Percentiles rank a stretch among this genome's conserved stretches.
These are phyloP conservation scores for Colletotrichum phormii DNA, from an alignment of 2,329 filamentous ascomycete species.

Conservation along the genomic window DNA sequence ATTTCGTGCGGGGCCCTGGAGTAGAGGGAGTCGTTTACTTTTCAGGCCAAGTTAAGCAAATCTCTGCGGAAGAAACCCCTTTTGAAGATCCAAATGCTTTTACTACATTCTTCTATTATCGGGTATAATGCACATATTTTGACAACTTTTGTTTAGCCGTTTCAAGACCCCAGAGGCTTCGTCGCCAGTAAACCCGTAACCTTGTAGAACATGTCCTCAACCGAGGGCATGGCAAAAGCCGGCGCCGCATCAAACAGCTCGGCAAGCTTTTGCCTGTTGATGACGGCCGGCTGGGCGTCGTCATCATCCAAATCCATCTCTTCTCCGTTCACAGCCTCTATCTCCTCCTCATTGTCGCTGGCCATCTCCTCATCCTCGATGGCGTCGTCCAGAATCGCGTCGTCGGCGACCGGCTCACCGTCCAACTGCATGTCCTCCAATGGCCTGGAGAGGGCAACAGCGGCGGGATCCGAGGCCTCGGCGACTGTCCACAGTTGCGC, in stretches of 20 bases:
- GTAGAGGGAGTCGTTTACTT: background rate
- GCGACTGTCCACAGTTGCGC: conserved; percentile 76
- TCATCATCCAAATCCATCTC: conserved; percentile 61
- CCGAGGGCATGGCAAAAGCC: conserved; percentile 75
- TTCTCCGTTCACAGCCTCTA: conserved; percentile 51
- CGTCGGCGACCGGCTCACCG: conserved; percentile 39
- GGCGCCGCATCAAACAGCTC: conserved; percentile 78
- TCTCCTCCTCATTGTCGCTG: conserved; percentile 56
- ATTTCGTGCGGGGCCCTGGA: too few relatives aligned
- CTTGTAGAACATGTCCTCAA: conserved; percentile 81
- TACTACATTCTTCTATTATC: conserved; percentile 31
- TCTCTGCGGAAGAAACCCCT: background rate
- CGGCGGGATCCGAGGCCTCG: conserved; percentile 68
- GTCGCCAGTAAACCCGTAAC: conserved; percentile 74
- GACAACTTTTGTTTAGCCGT: conserved; percentile 24
- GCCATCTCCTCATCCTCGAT: conserved; percentile 54
- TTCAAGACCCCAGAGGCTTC: conserved; percentile 57
- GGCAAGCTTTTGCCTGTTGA: conserved; percentile 75
- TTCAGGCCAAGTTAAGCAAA: background rate
- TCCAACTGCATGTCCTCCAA: conserved; percentile 64
- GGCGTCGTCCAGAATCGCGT: conserved; percentile 42
- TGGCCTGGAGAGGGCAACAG: conserved; percentile 64
- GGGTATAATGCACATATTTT: conserved; percentile 36
- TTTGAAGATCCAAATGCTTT: background rate
- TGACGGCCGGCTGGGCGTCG: conserved; percentile 67